These are phyloP conservation scores for Penicillium roqueforti DNA, from an alignment of 495 filamentous ascomycete genomes.

Conservation along the genomic window DNA sequence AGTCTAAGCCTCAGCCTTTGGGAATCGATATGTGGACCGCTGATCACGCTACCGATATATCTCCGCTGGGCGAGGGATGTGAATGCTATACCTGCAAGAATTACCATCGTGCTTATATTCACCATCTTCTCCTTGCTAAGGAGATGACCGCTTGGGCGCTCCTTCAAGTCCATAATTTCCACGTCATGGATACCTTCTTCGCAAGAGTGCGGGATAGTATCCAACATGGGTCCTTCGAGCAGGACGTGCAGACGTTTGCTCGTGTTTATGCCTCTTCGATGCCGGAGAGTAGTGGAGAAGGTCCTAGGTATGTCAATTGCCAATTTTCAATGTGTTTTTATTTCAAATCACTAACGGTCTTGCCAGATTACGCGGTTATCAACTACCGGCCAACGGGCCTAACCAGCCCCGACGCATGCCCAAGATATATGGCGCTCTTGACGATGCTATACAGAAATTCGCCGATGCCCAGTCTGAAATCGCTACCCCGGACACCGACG, in stretches of 20 bases:
- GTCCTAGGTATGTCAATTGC: slow-evolving; percentile 58
- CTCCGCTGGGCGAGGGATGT: slow-evolving; percentile 58
- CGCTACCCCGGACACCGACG: slow-evolving; percentile 47
- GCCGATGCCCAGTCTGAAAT: slow-evolving; percentile 48
- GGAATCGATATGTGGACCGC: slow-evolving; percentile 72
- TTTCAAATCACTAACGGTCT: slow-evolving; percentile 5
- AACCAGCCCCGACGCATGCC: slow-evolving; percentile 64
- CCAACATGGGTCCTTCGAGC: slow-evolving; percentile 57
- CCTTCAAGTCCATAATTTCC: slow-evolving; percentile 85
- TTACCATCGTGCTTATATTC: slow-evolving; percentile 82
- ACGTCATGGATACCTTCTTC: slow-evolving; percentile 71
- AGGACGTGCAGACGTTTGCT: slow-evolving; percentile 53
- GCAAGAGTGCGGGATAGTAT: slow-evolving; percentile 59
- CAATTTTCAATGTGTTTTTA: neutral
- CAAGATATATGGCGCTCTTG: slow-evolving; percentile 56
- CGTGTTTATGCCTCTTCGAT: slow-evolving; percentile 60
- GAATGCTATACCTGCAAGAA: slow-evolving; percentile 77
- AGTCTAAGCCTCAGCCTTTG: slow-evolving; percentile 44
- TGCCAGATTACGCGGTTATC: slow-evolving; percentile 71
- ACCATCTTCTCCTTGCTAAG: slow-evolving; percentile 79
- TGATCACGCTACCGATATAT: slow-evolving; percentile 51
- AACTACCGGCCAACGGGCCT: slow-evolving; percentile 65
- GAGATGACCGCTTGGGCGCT: slow-evolving; percentile 97
- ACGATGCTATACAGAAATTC: slow-evolving; percentile 47
- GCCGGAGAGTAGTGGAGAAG: slow-evolving; percentile 68